Evolutionary conservation across 108 stramenopile genomes (phyloP), one percentile per base, ranked within the genome.

Genomic region (Cyclotella cryptica): DNA sequence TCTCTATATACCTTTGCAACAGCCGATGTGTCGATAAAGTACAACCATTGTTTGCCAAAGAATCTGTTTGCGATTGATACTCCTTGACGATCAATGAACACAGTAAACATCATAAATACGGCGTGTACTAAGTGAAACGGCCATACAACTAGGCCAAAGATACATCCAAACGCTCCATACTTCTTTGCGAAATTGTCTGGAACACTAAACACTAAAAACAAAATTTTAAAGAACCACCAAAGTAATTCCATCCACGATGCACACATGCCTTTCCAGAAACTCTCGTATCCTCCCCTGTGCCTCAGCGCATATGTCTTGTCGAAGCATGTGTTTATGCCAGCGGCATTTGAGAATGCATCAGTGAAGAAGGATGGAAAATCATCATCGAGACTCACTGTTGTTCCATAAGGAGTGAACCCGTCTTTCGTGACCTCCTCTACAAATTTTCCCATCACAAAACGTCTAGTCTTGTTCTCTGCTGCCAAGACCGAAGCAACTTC

Each of bases 401-500:
- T 64, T 0, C 73, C 75, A 71, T 71, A 47, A 3, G 77, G 68
- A 44, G 49, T 46, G 24, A 72, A 57, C 45, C 43, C 17, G 49
- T 80, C 79, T n/a, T 47, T 42, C 1, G 28, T 40, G 29, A 62
- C 39, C 40, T 27, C 24, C 39, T 40, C 27, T 18, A 27, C 18
- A 1, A 62, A 40, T 19, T 27, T 27, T 8, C 27, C 57, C 1
- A 19, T 40, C 18, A 45, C 57, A 45, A 63, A 18, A 51, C 26
- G 15, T 42, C 14, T 26, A 40, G 12, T 69, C n/a, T 44, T 51
- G 55, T 14, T 40, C 22, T 71, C 40, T 19, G 53, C 53, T 21
- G 35, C 54, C 24, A 87, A 40, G 15, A 83, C 69, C 10, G 85
- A 79, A 9, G 85, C 88, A 58, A 88, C 85, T 74, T 88, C 85